These are phyloP conservation scores for Aspergillus haitiensis DNA, from an alignment of 495 filamentous ascomycete species.

Conservation along the genomic window DNA sequence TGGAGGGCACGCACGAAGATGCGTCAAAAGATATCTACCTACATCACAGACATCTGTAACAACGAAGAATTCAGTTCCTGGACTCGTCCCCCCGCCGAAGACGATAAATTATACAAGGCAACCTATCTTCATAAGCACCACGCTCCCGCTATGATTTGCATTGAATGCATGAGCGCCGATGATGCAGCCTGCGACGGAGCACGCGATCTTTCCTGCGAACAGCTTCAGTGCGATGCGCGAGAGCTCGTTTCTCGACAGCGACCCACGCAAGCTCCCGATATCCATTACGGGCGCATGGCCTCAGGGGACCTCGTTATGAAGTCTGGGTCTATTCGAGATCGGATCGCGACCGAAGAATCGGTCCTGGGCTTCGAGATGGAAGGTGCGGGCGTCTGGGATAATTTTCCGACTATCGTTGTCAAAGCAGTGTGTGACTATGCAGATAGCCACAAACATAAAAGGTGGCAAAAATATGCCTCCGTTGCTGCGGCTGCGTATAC, in stretches of 20 bases:
- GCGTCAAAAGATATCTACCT: too few species aligned
- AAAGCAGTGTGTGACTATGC: conserved; percentile 44
- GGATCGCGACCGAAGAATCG: conserved; percentile 15
- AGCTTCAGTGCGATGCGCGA: neutral
- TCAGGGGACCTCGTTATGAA: conserved; percentile 37
- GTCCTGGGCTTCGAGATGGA: conserved; percentile 47
- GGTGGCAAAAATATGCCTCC: conserved; percentile 43
- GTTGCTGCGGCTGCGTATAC: conserved; percentile 32
- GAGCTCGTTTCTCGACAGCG: neutral
- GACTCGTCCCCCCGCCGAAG: too few species aligned
- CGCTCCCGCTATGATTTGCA: too few species aligned
- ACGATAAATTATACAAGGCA: too few species aligned
- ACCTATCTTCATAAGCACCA: too few species aligned
- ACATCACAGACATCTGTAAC: too few species aligned
- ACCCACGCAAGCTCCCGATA: neutral
- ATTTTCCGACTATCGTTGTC: conserved; percentile 30
- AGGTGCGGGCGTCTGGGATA: conserved; percentile 36
- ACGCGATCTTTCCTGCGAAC: too few species aligned
- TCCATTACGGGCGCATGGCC: conserved; percentile 28
- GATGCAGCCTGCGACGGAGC: too few species aligned
- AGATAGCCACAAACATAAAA: conserved; percentile 44
- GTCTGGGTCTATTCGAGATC: conserved; percentile 31
- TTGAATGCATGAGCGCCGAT: too few species aligned
- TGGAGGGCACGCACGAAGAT: too few species aligned
- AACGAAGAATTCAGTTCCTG: too few species aligned